phyloP scores from a whole-genome alignment of 352 stramenopile genomes.

The Phytophthora sp. region DNA sequence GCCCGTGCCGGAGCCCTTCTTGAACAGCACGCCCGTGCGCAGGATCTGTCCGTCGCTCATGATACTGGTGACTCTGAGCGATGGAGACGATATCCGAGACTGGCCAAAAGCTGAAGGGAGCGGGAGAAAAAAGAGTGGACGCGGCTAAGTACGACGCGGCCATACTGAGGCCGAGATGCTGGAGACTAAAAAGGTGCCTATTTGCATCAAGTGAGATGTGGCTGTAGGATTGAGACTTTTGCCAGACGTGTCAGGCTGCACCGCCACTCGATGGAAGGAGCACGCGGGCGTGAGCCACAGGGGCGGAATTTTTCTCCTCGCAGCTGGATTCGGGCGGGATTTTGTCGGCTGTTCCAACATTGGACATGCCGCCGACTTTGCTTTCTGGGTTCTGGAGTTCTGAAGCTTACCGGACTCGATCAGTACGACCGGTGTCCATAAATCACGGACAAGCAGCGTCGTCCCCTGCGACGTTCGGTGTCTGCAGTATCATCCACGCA shows the following conservation, averaged over 20 bases:
- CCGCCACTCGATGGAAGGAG: neutral
- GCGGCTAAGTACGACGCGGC: slow-evolving; percentile 15
- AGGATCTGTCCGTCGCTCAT: slow-evolving; percentile 63
- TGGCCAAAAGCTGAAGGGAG: slow-evolving; percentile 14
- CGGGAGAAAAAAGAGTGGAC: slow-evolving; percentile 15
- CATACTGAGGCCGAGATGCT: slow-evolving; percentile 13
- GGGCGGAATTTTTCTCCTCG: slow-evolving; percentile 9
- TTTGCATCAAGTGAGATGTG: slow-evolving; percentile 14
- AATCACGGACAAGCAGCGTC: slow-evolving; percentile 4
- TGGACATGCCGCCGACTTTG: slow-evolving; percentile 1
- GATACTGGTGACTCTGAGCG: neutral
- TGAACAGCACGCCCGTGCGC: slow-evolving; percentile 84
- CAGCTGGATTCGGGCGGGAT: slow-evolving; percentile 22
- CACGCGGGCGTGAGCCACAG: neutral
- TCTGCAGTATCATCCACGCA: slow-evolving; percentile 8
- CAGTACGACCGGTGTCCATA: neutral
- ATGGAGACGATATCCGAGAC: slow-evolving; percentile 17
- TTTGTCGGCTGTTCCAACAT: slow-evolving; percentile 13
- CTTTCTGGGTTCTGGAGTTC: slow-evolving; percentile 24
- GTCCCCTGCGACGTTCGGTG: slow-evolving; percentile 7
- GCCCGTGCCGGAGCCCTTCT: slow-evolving; percentile 70
- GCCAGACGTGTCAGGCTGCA: neutral
- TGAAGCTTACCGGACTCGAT: slow-evolving; percentile 2
- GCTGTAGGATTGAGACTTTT: slow-evolving; percentile 11
- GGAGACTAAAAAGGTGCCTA: too few species aligned